phyloP scores from a whole-genome alignment of 2,329 filamentous ascomycete species.

The Curvularia sp. region DNA sequence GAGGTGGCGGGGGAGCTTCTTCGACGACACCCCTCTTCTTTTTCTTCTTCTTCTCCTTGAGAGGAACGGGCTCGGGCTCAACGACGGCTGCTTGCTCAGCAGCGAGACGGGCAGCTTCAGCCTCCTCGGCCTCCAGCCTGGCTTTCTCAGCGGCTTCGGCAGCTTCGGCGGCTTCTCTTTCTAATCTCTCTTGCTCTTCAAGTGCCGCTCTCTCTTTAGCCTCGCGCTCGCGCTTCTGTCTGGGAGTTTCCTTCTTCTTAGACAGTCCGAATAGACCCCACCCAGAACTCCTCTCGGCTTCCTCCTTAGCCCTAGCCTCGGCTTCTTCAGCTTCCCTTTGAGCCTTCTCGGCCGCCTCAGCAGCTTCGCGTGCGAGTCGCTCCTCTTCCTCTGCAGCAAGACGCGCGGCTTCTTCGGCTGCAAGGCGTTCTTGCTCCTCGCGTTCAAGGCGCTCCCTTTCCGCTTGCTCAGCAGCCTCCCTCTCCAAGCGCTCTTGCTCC shows the following conservation, averaged over 20 bases:
- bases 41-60: slow-evolving; percentile 49
- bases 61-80: slow-evolving; percentile 38
- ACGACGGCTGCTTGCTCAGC: slow-evolving; percentile 38
- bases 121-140: slow-evolving; percentile 45
- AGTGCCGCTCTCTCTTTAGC: slow-evolving; percentile 35
- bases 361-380: slow-evolving; percentile 46
- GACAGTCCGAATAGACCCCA: slow-evolving; percentile 26
- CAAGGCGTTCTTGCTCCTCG: slow-evolving; percentile 37
- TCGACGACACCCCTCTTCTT: slow-evolving; percentile 39
- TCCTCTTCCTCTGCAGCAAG: slow-evolving; percentile 43
- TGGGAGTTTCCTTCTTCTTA: slow-evolving; percentile 48
- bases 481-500: slow-evolving; percentile 34
- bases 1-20: slow-evolving; percentile 26
- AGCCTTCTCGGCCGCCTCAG: slow-evolving; percentile 30
- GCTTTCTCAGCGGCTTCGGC: slow-evolving; percentile 41
- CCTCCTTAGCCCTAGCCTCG: slow-evolving; percentile 26
- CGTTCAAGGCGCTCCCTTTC: slow-evolving; percentile 35
- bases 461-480: slow-evolving; percentile 24
- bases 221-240: slow-evolving; percentile 41
- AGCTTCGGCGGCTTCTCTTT: slow-evolving; percentile 23
- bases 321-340: slow-evolving; percentile 28
- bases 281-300: slow-evolving; percentile 35
- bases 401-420: slow-evolving; percentile 38
- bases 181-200: slow-evolving; percentile 42
- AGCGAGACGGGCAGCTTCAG: slow-evolving; percentile 19